phyloP scores from a whole-genome alignment of 2,329 filamentous ascomycete species.

The Lachnellula cervina region DNA sequence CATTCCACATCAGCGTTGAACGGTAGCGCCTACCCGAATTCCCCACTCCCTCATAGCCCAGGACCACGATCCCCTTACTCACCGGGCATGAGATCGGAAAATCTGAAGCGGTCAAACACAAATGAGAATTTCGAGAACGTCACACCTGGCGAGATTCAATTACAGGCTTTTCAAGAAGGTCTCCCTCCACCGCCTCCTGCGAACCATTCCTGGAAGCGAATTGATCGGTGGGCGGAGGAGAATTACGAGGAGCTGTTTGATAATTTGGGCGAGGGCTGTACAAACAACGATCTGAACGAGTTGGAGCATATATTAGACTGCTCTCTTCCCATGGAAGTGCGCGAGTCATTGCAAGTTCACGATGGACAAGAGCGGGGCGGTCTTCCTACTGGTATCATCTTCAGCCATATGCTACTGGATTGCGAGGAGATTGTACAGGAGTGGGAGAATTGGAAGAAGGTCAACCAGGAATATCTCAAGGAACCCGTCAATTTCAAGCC shows the following conservation, averaged over 20 bases:
- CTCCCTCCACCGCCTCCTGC: constrained; percentile 85
- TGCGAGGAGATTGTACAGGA: constrained; percentile 98
- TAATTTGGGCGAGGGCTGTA: constrained; percentile 87
- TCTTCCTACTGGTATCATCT: constrained; percentile 84
- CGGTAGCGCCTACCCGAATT: constrained; percentile 52
- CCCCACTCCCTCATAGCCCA: constrained; percentile 43
- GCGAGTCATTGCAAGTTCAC: constrained; percentile 84
- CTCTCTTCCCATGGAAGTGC: constrained; percentile 85
- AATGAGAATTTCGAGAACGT: constrained; percentile 65
- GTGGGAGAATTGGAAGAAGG: constrained; percentile 92
- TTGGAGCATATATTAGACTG: constrained; percentile 94
- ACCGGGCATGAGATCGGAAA: constrained; percentile 78
- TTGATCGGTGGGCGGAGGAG: constrained; percentile 89
- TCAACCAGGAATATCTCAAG: constrained; percentile 80
- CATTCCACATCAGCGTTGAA: constrained; percentile 46
- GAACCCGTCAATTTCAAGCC: constrained; percentile 51
- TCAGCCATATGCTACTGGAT: constrained; percentile 91
- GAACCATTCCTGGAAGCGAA: constrained; percentile 85
- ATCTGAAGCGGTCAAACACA: constrained; percentile 57
- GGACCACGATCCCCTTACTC: constrained; percentile 73
- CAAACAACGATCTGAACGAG: constrained; percentile 92
- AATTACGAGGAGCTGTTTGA: constrained; percentile 94
- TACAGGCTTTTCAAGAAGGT: constrained; percentile 93
- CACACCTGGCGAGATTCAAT: constrained; percentile 78
- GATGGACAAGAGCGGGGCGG: constrained; percentile 97